Evolutionary conservation across 306 rosid species (phyloP).

Genomic region (Castanea crenata): DNA sequence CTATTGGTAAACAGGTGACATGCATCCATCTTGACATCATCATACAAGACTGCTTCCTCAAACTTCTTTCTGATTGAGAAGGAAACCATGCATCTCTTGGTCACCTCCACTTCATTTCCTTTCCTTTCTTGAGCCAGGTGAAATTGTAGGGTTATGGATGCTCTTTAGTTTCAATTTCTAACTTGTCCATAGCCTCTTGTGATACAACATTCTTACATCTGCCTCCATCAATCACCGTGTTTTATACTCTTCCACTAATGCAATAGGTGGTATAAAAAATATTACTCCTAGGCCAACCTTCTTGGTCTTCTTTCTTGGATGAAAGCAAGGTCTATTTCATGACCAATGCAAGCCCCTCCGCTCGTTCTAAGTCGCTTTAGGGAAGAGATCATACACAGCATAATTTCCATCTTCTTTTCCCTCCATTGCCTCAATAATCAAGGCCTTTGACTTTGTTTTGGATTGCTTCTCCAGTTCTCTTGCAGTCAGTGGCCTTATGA

Average conservation of each 20-base stretch:
- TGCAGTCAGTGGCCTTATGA: too few species aligned
- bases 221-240: background rate
- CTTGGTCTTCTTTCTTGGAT: background rate
- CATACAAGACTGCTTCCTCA: too few species aligned
- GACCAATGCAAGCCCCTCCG: too few species aligned
- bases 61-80: background rate
- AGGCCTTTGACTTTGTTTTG: too few species aligned
- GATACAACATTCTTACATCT: background rate
- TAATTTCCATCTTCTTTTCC: too few species aligned
- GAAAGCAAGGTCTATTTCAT: background rate
- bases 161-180: background rate
- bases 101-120: background rate
- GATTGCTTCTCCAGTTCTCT: too few species aligned
- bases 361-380: too few species aligned
- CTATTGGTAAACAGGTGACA: too few species aligned
- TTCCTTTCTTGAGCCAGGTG: background rate
- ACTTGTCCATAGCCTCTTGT: background rate
- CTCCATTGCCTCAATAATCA: too few species aligned
- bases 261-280: too few species aligned
- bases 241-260: background rate
- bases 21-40: too few species aligned
- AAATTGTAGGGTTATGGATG: background rate
- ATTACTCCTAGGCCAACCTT: background rate
- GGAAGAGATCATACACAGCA: too few species aligned
- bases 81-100: background rate